Evolutionary conservation across 345 rosid species (phyloP), one percentile per base, ranked within the genome.

Genomic region (Camelina sativa): DNA sequence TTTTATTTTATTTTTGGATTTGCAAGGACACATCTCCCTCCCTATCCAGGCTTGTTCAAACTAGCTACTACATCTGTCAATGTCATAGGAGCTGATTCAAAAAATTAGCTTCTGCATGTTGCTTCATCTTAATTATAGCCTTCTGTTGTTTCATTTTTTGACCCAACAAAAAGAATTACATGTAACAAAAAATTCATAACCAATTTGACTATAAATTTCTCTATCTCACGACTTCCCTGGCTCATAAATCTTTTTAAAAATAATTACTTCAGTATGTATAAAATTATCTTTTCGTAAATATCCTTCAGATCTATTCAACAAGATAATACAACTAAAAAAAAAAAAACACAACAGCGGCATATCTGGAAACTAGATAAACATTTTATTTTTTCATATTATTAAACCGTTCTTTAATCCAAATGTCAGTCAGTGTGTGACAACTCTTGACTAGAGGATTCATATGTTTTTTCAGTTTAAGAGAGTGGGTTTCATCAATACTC

Each of bases 11-110:
- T 50, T 44, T 59, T 30, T 58, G 41, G 50, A 74, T 65, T 65
- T 64, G 57, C 32, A 54, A 52, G 20, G 34, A 28, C 38, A 55
- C 28, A 55, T 35, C 66, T 23, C 59, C 71, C 58, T 73, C 17
- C 15, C 11, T 34, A 16, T 55, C 57, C 8, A 56, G 66, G 47
- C 59, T 65, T 55, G 37, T 55, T 73, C 57, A 22, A 48, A 56
- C 3, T 28, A 28, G 30, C 30, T 4, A 28, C 30, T 56, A 46
- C 17, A 63, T 37, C 25, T 63, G 76, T 73, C 71, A 54, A 16
- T 63, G 76, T 73, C 71, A 54, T 11, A 54, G 28, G 48, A 46
- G 57, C 19, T 48, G 38, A 23, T 53, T 47, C 13, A 30, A 15
- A 15, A 30, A 15, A 16, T 69, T 34, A 19, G n/a, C 15, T 40